A percentile compares a stretch with the other conserved stretches of the same genome.
These are phyloP conservation scores for Populus hybrid DNA, from an alignment of 441 rosid genomes.

Conservation along the genomic window DNA sequence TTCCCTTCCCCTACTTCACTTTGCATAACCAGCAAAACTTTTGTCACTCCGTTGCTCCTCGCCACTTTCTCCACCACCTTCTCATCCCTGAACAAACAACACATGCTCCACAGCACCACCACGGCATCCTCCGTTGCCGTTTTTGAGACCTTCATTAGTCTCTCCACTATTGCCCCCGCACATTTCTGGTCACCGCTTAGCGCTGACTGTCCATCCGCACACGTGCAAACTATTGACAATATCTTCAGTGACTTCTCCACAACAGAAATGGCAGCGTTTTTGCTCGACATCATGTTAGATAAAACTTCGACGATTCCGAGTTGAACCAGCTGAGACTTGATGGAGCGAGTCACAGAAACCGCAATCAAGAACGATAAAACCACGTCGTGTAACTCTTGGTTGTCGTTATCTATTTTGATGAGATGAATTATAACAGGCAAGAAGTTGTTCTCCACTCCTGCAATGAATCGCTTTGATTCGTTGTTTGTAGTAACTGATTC, in stretches of 20 bases:
- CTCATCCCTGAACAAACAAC: conserved; percentile 56
- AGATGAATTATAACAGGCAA: conserved; percentile 37
- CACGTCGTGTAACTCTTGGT: conserved; percentile 47
- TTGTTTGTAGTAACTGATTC: conserved; percentile 41
- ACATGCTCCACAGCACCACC: conserved; percentile 67
- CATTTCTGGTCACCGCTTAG: conserved; percentile 40
- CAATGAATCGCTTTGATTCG: conserved; percentile 44
- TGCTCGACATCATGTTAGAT: conserved; percentile 33
- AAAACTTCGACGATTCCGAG: conserved; percentile 34
- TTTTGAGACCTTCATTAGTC: conserved; percentile 62
- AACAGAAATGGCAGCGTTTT: conserved; percentile 20
- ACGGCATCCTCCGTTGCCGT: conserved; percentile 82
- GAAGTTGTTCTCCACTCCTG: conserved; percentile 51
- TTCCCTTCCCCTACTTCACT: conserved; percentile 33
- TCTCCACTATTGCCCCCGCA: conserved; percentile 56
- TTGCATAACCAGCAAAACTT: conserved; percentile 74
- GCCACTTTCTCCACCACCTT: conserved; percentile 60
- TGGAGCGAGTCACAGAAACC: conserved; percentile 47
- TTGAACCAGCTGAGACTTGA: conserved; percentile 39
- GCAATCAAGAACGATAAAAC: conserved; percentile 49
- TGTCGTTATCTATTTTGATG: conserved; percentile 31
- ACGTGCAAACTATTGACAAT: conserved; percentile 48
- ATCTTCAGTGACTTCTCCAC: conserved; percentile 70
- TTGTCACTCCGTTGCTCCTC: conserved; percentile 62
- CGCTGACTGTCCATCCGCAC: conserved; percentile 59